phyloP scores from a whole-genome alignment of 2,329 filamentous ascomycete species.

The Alternaria hordeiaustralica region DNA sequence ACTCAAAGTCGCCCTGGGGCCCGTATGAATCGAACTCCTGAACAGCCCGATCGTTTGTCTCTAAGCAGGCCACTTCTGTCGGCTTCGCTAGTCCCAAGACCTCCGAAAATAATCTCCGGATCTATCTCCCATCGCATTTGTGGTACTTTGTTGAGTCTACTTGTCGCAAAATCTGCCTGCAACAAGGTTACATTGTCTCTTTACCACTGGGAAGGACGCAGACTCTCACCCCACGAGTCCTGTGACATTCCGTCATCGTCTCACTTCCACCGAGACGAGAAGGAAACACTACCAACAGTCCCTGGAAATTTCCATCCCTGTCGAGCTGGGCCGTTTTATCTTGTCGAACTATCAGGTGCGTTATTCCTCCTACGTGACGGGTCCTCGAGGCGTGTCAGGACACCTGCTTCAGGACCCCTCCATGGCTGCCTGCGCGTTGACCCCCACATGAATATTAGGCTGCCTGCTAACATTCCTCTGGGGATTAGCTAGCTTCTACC shows the following conservation, averaged over 20 bases:
- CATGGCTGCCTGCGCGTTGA: conserved; percentile 38
- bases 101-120: conserved; percentile 32
- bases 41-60: conserved; percentile 45
- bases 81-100: conserved; percentile 39
- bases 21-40: conserved; percentile 47
- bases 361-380: conserved; percentile 20
- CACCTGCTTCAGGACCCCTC: conserved; percentile 20
- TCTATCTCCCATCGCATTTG: conserved; percentile 24
- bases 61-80: conserved; percentile 36
- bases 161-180: conserved; percentile 33
- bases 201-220: conserved; percentile 20
- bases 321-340: conserved; percentile 47
- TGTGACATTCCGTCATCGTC: conserved; percentile 21
- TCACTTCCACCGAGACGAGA: conserved; percentile 19
- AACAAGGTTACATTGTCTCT: conserved; percentile 30
- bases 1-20: conserved; percentile 46
- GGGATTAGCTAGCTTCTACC: conserved; percentile 42
- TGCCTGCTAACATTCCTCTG: conserved; percentile 37
- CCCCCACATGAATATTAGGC: conserved; percentile 25
- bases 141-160: conserved; percentile 21
- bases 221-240: conserved; percentile 20
- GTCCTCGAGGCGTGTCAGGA: conserved; percentile 16
- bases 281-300: conserved; percentile 6
- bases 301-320: conserved; percentile 31
- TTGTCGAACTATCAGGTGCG: conserved; percentile 47